These are phyloP conservation scores for Neurospora sp. DNA, from an alignment of 495 filamentous ascomycete species.

Conservation along the genomic window DNA sequence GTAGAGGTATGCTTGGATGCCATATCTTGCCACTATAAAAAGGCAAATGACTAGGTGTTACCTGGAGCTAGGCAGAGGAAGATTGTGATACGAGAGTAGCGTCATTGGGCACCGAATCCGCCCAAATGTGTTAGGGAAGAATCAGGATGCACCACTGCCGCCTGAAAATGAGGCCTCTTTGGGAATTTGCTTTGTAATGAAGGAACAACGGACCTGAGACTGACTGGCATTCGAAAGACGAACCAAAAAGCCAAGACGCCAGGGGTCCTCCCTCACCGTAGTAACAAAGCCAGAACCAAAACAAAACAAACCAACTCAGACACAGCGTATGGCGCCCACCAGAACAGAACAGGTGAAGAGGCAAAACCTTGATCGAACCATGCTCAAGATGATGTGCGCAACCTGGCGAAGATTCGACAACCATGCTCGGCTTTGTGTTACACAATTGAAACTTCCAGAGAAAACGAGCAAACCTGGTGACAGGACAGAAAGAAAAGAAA, in stretches of 20 bases:
- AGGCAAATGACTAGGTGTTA: not conserved
- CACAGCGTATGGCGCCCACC: not conserved
- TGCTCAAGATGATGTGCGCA: not conserved
- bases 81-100: not conserved
- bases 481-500: not conserved
- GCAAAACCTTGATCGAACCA: not conserved
- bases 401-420: not conserved
- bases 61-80: not conserved
- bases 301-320: not conserved
- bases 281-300: not conserved
- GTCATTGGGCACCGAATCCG: not conserved
- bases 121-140: not conserved
- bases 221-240: not conserved
- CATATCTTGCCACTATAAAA: conserved; percentile 65
- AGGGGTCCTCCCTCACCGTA: not conserved
- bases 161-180: not conserved
- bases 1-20: conserved; percentile 78
- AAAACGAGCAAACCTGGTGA: not conserved
- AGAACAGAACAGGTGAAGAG: not conserved
- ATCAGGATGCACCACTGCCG: not conserved
- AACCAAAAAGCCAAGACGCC: not conserved
- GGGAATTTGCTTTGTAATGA: not conserved
- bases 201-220: not conserved
- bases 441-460: not conserved
- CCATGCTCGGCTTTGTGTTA: not conserved